These are phyloP conservation scores for Penicillium silybi DNA, from an alignment of 495 filamentous ascomycete genomes.

Conservation along the genomic window DNA sequence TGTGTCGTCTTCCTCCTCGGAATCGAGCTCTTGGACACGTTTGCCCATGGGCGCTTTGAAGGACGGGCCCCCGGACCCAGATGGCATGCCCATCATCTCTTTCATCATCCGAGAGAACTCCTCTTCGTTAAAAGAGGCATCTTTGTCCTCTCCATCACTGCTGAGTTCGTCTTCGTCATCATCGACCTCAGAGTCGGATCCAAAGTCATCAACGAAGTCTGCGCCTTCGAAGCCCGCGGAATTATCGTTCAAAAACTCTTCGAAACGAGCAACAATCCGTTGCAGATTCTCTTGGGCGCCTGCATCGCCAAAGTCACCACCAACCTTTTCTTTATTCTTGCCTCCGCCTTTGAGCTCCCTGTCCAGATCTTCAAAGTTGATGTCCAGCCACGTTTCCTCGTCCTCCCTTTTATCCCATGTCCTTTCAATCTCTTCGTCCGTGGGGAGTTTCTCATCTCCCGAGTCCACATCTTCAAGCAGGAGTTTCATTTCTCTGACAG, in stretches of 20 bases:
- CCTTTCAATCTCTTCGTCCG: constrained; percentile 62
- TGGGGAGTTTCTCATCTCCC: constrained; percentile 61
- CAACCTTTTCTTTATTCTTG: constrained; percentile 28
- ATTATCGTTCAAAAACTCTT: constrained; percentile 90
- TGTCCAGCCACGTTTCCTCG: constrained; percentile 88
- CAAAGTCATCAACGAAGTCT: constrained; percentile 66
- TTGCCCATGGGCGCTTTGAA: constrained; percentile 23
- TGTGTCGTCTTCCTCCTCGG: constrained; percentile 53
- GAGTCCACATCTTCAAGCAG: constrained; percentile 67
- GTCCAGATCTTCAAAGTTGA: constrained; percentile 86
- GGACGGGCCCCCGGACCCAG: constrained; percentile 23
- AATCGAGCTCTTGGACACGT: constrained; percentile 45
- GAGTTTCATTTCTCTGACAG: constrained; percentile 68
- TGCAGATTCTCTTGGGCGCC: constrained; percentile 76
- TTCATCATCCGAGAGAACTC: constrained; percentile 86
- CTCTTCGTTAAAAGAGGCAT: constrained; percentile 76
- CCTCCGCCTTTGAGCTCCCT: constrained; percentile 61
- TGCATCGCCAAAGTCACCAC: constrained; percentile 70
- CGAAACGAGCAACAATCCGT: constrained; percentile 86
- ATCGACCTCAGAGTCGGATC: constrained; percentile 50
- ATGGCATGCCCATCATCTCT: constrained; percentile 88
- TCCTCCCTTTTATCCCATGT: constrained; percentile 68
- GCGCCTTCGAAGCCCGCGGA: constrained; percentile 74
- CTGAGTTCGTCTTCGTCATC: constrained; percentile 53
- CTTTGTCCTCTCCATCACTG: constrained; percentile 65